Evolutionary conservation across 768 basidiomycete species (phyloP).

Genomic region (Pleurotus giganteus): DNA sequence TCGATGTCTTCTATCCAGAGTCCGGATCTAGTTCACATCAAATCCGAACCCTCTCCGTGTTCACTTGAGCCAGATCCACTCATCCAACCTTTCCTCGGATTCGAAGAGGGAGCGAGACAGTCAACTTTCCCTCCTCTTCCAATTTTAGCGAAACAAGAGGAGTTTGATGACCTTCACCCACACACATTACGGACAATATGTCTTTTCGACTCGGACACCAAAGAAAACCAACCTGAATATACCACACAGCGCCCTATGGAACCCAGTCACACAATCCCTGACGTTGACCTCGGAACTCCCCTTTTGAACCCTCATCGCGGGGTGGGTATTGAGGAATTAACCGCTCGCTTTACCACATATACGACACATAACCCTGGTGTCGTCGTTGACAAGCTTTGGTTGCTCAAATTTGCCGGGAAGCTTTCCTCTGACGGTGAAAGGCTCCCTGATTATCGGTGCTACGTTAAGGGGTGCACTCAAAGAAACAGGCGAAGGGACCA

Average conservation of each 20-base stretch:
- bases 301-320: conserved; percentile 66
- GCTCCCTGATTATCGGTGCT: conserved; percentile 63
- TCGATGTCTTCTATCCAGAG: no score
- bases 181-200: no score
- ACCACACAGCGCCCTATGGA: neutral
- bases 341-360: conserved; percentile 54
- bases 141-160: conserved; percentile 1
- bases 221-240: no score
- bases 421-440: conserved; percentile 56
- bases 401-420: conserved; percentile 67
- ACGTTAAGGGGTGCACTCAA: conserved; percentile 63
- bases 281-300: conserved; percentile 44
- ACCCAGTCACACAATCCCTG: neutral
- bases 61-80: neutral
- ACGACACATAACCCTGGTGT: conserved; percentile 49
- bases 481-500: conserved; percentile 73
- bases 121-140: neutral
- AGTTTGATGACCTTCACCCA: conserved; percentile 5
- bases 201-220: no score
- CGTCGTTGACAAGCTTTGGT: conserved; percentile 65
- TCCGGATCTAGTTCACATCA: no score
- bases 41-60: no score
- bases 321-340: conserved; percentile 51
- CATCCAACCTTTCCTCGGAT: neutral
- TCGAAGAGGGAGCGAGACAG: conserved; percentile 14